Conservation (phyloP, 73 alveolate species). For the Breviolum minutum region DNA sequence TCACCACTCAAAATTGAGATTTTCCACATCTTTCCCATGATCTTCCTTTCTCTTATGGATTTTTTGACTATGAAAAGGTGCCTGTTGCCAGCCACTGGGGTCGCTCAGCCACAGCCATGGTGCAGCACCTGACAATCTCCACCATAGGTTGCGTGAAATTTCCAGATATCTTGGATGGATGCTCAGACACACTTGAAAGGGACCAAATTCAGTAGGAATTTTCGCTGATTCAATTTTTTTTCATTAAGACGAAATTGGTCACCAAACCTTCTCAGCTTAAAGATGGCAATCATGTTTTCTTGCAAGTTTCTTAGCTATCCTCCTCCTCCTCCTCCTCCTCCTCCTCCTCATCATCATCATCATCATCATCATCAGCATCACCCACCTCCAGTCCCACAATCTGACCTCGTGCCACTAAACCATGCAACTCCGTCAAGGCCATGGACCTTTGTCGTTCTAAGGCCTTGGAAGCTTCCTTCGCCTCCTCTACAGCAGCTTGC, state of each 20-base stretch:
- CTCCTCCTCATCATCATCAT: neutral
- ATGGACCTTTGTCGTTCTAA: constrained; percentile 67
- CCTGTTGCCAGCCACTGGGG: constrained; percentile 88
- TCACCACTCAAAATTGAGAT: no score
- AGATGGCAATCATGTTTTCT: no score
- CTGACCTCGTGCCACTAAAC: constrained; percentile 78
- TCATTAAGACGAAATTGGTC: no score
- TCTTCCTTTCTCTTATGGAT: no score
- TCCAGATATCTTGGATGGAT: no score
- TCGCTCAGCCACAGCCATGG: constrained; percentile 94
- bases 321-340: neutral
- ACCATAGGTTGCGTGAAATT: neutral
- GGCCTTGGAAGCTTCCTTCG: constrained; percentile 58
- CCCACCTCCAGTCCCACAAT: neutral
- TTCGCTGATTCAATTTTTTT: no score
- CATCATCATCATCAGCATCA: neutral
- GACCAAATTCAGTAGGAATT: neutral
- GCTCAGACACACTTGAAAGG: no score
- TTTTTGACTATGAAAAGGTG: neutral
- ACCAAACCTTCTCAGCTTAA: no score
- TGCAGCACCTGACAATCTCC: constrained; percentile 40
- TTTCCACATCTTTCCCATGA: no score
- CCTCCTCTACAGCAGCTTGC: constrained; percentile 88
- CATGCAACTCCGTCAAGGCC: constrained; percentile 65
- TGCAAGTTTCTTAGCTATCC: neutral